Conservation (phyloP, 2,329 filamentous ascomycete species). For the Pleoardoris graminearum region DNA sequence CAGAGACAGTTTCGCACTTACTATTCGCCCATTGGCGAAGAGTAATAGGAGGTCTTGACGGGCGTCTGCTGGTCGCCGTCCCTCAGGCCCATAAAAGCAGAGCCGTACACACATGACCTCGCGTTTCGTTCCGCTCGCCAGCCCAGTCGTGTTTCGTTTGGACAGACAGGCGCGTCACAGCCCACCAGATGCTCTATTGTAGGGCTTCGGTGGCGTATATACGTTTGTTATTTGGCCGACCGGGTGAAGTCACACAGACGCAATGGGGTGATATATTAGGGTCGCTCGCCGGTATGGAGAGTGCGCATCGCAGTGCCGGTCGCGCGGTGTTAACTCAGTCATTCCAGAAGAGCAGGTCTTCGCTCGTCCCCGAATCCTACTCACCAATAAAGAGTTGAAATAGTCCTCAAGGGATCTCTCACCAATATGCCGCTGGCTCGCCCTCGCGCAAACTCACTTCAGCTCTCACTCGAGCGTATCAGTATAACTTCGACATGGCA, state of each 20-base stretch:
- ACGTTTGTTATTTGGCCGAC: not conserved
- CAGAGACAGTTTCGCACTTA: not conserved
- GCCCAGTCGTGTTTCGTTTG: not conserved
- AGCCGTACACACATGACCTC: not conserved
- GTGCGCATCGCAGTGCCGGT: not conserved
- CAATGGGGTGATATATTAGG: not conserved
- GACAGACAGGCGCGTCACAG: not conserved
- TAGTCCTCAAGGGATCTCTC: not conserved
- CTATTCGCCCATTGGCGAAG: not conserved
- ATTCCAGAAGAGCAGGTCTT: not conserved
- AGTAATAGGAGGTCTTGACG: not conserved
- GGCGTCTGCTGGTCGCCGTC: not conserved
- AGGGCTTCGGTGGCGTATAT: not conserved
- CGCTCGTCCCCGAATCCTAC: not conserved
- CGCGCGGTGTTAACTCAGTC: not conserved
- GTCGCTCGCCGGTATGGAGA: not conserved
- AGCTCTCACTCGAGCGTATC: constrained; percentile 12
- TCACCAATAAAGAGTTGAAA: no score
- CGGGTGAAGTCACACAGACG: not conserved
- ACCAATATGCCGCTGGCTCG: constrained; percentile 12
- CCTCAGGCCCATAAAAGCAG: not conserved
- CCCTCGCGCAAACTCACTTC: constrained; percentile 18
- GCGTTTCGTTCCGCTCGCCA: not conserved
- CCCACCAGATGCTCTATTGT: not conserved
- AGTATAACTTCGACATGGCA: constrained; percentile 11